Evolutionary conservation across 2,329 filamentous ascomycete species (phyloP).

Genomic region (Exutisphaerella laricina): DNA sequence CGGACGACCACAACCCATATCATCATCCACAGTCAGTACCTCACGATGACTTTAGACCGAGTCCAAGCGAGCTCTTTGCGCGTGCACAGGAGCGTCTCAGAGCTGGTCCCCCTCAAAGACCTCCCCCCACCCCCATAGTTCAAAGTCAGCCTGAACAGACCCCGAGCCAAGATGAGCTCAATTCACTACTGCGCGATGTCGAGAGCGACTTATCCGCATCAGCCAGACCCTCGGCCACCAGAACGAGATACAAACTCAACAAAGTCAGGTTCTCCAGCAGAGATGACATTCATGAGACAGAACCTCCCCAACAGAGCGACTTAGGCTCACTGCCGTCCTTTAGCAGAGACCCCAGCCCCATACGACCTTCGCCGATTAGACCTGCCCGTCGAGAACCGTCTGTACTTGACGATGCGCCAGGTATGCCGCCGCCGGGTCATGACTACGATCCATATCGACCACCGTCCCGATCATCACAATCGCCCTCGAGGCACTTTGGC

Average conservation of each 20-base stretch:
- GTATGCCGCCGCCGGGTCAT: slow-evolving; percentile 56
- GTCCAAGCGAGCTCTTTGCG: slow-evolving; percentile 35
- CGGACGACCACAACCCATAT: slow-evolving; percentile 35
- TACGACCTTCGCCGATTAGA: slow-evolving; percentile 43
- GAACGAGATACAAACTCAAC: slow-evolving; percentile 29
- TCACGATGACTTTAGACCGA: slow-evolving; percentile 30
- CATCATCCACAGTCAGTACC: slow-evolving; percentile 29
- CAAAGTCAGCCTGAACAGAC: slow-evolving; percentile 13
- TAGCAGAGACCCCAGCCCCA: slow-evolving; percentile 38
- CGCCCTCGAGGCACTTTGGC: slow-evolving; percentile 38
- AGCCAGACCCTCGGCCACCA: slow-evolving; percentile 13
- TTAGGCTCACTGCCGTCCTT: slow-evolving; percentile 29
- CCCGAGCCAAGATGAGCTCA: slow-evolving; percentile 34
- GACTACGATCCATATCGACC: slow-evolving; percentile 58
- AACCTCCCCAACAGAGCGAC: slow-evolving; percentile 13
- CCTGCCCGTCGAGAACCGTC: slow-evolving; percentile 46
- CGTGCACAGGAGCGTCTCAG: slow-evolving; percentile 26
- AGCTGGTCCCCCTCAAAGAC: slow-evolving; percentile 10
- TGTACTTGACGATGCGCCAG: slow-evolving; percentile 46
- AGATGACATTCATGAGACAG: slow-evolving; percentile 21
- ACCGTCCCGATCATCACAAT: slow-evolving; percentile 49
- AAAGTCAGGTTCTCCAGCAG: slow-evolving; percentile 29
- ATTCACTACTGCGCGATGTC: slow-evolving; percentile 42
- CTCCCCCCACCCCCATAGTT: slow-evolving; percentile 11
- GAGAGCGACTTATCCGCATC: slow-evolving; percentile 28